Conservation (phyloP, 768 basidiomycete genomes). For the Tricholomella constricta region DNA sequence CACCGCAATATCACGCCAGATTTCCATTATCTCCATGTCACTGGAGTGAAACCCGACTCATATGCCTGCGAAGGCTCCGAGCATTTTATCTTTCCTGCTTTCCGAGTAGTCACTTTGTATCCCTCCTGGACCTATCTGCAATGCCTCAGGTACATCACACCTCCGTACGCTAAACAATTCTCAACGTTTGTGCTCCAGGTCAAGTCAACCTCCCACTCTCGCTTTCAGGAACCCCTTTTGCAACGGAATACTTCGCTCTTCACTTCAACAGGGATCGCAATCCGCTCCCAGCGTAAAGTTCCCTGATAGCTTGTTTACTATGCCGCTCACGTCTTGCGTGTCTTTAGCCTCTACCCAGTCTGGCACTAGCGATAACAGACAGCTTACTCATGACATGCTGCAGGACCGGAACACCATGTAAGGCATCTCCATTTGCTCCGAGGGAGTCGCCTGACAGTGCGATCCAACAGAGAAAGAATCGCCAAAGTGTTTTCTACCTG, state of each 20-base stretch:
- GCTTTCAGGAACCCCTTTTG: not conserved
- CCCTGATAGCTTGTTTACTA: not conserved
- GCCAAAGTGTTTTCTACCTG: conserved; percentile 32
- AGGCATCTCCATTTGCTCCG: not conserved
- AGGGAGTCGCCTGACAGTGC: not conserved
- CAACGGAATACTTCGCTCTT: not conserved
- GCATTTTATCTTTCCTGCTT: too few species aligned
- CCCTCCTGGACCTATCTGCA: too few species aligned
- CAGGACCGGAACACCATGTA: conserved; percentile 35
- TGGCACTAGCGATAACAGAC: conserved; percentile 6
- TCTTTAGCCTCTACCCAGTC: not conserved
- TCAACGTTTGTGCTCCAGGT: not conserved
- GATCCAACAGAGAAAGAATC: conserved; percentile 33
- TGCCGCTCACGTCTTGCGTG: not conserved
- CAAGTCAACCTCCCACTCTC: not conserved
- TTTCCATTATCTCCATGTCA: not conserved
- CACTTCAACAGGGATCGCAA: conserved; percentile 1
- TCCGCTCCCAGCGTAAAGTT: conserved; percentile 10
- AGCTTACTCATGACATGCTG: conserved; percentile 27
- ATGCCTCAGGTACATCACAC: too few species aligned
- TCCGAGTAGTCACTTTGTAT: too few species aligned
- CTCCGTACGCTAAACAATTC: too few species aligned
- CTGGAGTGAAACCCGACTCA: conserved; percentile 13
- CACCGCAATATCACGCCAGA: not conserved
- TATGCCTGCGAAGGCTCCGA: not conserved